Base-by-base conservation (phyloP, 805 yeast species). In the Saccharomyces paradoxus region DNA sequence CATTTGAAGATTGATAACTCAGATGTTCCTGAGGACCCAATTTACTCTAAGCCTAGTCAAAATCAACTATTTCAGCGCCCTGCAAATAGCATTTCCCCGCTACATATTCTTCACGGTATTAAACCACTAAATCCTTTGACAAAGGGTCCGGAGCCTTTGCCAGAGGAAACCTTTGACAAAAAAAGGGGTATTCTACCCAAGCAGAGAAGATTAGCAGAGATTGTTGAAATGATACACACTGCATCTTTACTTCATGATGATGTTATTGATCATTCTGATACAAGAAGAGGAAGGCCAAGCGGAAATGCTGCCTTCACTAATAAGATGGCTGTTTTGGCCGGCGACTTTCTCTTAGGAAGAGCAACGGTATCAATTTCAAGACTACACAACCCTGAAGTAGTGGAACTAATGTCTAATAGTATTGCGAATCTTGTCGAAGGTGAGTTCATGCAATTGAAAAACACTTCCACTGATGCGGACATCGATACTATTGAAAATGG, bases 361-460 rank as follows among this genome's bases (percentile, higher is more conserved):
- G 98, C 99, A 0, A 91, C 98, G 0, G 97, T 94, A 9, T 91
- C 97, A 2, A 84, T 94, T 60, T 95, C 97, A 12, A 77, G 99
- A 57, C 74, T 94, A 51, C 78, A 97, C 66, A 92, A 94, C 69
- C 92, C 97, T n/a, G 98, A 94, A 74, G 99, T 94, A 49, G 91
- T 90, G 55, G 99, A 94, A 74, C 77, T 94, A 57, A 82, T 94
- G 75, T 90, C 97, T 2, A 92, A 97, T 13, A 87, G 97, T 31
- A 94, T 94, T 67, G 99, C 98, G 12, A 94, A 94, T 68, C 77
- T 94, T 56, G 98, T 94, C 1, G 99, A 94, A 73, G 99, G 99
- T 51, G 99, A 94, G 73, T 92, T 94, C 69, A 94, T 94, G 98
- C 99, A 94, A 74, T 80, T 94, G 75, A 91, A 92, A 63, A 94